A percentile compares a stretch with the other conserved stretches of the same genome.
Evolutionary conservation across 345 rosid species (phyloP).

Genomic region (Cardamine resedifolia): DNA sequence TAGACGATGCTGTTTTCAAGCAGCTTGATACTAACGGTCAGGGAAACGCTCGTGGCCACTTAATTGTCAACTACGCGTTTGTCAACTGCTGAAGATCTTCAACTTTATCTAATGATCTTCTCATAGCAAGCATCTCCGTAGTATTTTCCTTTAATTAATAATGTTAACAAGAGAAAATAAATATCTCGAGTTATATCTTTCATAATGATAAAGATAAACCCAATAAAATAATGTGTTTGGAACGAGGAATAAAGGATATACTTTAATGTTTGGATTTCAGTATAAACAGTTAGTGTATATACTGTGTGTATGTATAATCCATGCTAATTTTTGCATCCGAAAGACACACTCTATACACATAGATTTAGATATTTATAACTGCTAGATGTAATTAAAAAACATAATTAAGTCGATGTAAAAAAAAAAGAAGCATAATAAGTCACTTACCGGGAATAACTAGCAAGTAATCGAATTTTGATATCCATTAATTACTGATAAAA

Average conservation of each 20-base stretch:
- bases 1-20: conserved; percentile 45
- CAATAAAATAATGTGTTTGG: not conserved
- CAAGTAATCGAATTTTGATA: not conserved
- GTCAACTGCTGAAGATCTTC: conserved; percentile 39
- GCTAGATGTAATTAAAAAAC: not conserved
- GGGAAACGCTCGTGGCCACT: conserved; percentile 44
- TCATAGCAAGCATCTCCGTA: conserved; percentile 1
- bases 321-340: not conserved
- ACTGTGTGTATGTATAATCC: too few species aligned
- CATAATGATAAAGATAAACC: not conserved
- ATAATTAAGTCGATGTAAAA: not conserved
- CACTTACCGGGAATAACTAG: not conserved
- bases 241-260: not conserved
- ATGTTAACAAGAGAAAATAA: not conserved
- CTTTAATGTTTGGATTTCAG: not conserved
- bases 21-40: conserved; percentile 44
- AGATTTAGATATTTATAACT: not conserved
- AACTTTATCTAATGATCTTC: conserved; percentile 2
- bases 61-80: conserved; percentile 48
- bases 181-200: not conserved
- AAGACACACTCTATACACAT: not conserved
- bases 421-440: too few species aligned
- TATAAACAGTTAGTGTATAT: not conserved
- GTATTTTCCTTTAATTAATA: not conserved
- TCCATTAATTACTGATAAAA: not conserved